Evolutionary conservation across 2,329 filamentous ascomycete species (phyloP), one percentile per base, ranked within the genome.

Genomic region (Camillea tinctor): DNA sequence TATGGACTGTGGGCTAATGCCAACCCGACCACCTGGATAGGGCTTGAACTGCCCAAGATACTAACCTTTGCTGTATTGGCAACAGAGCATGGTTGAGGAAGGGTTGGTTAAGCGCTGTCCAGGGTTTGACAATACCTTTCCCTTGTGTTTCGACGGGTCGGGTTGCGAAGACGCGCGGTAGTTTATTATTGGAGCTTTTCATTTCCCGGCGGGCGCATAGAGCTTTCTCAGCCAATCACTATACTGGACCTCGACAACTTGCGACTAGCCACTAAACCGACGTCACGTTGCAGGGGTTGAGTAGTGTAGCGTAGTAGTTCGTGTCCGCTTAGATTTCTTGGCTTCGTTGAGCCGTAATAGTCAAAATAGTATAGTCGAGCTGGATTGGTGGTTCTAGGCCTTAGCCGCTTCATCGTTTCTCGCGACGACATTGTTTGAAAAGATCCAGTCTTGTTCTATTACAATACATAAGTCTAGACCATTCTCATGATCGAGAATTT

Each of bases 21-120:
- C 24, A 22, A 23, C 56, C 57, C 60, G 60, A 40, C 56, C 52
- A 49, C 8, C 36, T 56, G 59, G 56, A 54, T 54, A 61, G 57
- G 56, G 51, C 44, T 59, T 54, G 55, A 60, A 30, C 52, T 44
- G 49, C 50, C 48, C 22, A 24, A 57, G 48, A 53, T 50, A 56
- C 22, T 40, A 58, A 51, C 36, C 26, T 24, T 20, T 49, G 40
- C 48, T 56, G 61, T 65, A 60, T 63, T 59, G 60, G 55, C 52
- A 52, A 48, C 23, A 61, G 57, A 64, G 56, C 58, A 64, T 62
- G 52, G 44, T 61, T 51, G 36, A 44, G 55, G 53, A 65, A 66
- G 63, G 60, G 64, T 63, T 62, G 57, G 64, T 19, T 69, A 69
- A 69, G 67, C 67, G 68, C 68, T 62, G 64, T 50, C 17, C 19